Percentiles rank a stretch among this genome's conserved stretches.
phyloP scores from a whole-genome alignment of 2,329 filamentous ascomycete species.

The Grosmannia huntii region DNA sequence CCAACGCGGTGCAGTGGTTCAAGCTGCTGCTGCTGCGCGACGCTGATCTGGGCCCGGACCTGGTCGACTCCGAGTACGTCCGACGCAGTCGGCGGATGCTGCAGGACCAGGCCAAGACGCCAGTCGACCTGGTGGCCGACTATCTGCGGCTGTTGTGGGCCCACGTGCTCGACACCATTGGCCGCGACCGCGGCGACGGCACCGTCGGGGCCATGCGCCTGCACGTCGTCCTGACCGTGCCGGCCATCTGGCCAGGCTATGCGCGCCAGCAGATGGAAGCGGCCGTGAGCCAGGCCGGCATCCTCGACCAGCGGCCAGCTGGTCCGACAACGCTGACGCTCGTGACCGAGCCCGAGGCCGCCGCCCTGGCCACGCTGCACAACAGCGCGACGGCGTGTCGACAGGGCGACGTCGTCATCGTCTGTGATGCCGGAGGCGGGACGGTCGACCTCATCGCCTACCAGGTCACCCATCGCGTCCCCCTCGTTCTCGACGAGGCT shows the following conservation, averaged over 20 bases:
- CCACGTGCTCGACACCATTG: slow-evolving; percentile 12
- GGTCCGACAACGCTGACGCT: slow-evolving; percentile 22
- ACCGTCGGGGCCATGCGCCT: slow-evolving; percentile 14
- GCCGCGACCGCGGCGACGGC: slow-evolving; percentile 14
- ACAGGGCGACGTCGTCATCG: slow-evolving; percentile 14
- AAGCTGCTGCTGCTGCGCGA: slow-evolving; percentile 9
- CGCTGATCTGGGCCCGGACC: slow-evolving; percentile 4
- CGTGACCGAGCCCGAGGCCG: slow-evolving; percentile 32
- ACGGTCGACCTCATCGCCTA: slow-evolving; percentile 36
- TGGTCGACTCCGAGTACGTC: slow-evolving; percentile 5
- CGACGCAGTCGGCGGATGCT: slow-evolving; percentile 4
- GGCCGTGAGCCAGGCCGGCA: slow-evolving; percentile 22
- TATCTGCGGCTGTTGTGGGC: slow-evolving; percentile 24
- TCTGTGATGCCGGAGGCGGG: slow-evolving; percentile 20
- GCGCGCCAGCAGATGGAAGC: slow-evolving; percentile 23
- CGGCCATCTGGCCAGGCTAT: slow-evolving; percentile 32
- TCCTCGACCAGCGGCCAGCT: slow-evolving; percentile 16
- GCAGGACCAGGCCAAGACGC: slow-evolving; percentile 4
- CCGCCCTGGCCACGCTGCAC: slow-evolving; percentile 27
- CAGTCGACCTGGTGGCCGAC: slow-evolving; percentile 18
- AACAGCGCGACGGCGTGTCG: slow-evolving; percentile 13
- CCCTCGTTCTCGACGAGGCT: slow-evolving; percentile 33
- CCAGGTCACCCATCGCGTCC: slow-evolving; percentile 20
- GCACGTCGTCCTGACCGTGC: slow-evolving; percentile 28
- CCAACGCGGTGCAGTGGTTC: slow-evolving; percentile 9